These are phyloP conservation scores for Solanum sparsipilum DNA, from an alignment of 257 asterid genomes.

Conservation along the genomic window DNA sequence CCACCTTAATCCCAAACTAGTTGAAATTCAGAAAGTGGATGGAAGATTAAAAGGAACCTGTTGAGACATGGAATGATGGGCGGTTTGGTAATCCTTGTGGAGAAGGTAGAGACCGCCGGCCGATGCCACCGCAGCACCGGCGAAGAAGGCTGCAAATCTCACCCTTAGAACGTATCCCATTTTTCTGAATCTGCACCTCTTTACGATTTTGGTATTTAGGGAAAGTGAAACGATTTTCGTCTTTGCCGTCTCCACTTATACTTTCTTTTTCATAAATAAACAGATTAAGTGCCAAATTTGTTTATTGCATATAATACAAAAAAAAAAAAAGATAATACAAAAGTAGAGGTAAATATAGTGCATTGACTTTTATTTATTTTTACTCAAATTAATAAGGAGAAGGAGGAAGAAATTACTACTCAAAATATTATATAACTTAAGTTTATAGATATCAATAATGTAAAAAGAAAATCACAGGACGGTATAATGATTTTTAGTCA, in stretches of 20 bases:
- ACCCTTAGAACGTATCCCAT: slow-evolving; percentile 87
- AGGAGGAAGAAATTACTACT: background rate
- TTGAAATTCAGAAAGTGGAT: background rate
- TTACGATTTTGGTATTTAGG: background rate
- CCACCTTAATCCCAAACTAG: background rate
- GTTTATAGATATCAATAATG: background rate
- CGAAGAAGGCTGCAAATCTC: slow-evolving; percentile 76
- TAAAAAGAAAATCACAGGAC: background rate
- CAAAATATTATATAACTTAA: background rate
- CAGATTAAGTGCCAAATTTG: background rate
- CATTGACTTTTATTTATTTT: background rate
- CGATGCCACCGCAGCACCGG: slow-evolving; percentile 84
- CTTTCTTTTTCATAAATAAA: background rate
- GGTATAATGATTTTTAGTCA: background rate
- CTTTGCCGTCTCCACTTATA: background rate
- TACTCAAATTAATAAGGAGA: background rate
- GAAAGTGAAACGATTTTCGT: background rate
- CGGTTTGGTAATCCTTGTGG: slow-evolving; percentile 61
- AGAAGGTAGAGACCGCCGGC: slow-evolving; percentile 63
- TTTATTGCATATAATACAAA: background rate
- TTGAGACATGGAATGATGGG: slow-evolving; percentile 48
- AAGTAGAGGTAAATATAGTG: background rate
- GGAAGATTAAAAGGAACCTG: slow-evolving; percentile 32
- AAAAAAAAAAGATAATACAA: background rate
- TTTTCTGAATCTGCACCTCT: background rate